Evolutionary conservation across 768 basidiomycete species (phyloP).

Genomic region (Agaricus sinodeliciosus): DNA sequence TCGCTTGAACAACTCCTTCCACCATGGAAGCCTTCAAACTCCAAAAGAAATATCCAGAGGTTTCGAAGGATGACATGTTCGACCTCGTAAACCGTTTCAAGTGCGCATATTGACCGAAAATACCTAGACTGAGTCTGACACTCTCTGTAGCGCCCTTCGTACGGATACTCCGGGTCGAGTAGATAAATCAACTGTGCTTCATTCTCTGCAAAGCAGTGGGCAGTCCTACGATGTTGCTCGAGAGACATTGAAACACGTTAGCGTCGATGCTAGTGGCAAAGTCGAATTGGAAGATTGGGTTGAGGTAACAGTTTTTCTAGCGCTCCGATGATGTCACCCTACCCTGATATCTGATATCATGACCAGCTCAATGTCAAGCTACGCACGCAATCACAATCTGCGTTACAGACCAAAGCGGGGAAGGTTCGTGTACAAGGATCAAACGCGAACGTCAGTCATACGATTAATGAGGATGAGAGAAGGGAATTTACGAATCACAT

Average conservation of each 20-base stretch:
- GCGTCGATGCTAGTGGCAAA: slow-evolving; percentile 90
- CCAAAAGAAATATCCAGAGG: slow-evolving; percentile 88
- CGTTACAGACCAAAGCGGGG: slow-evolving; percentile 63
- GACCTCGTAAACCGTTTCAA: slow-evolving; percentile 94
- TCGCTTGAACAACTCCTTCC: slow-evolving; percentile 7
- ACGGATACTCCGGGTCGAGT: slow-evolving; percentile 80
- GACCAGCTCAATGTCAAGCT: slow-evolving; percentile 80
- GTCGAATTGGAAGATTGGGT: slow-evolving; percentile 98
- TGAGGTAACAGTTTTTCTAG: slow-evolving; percentile 52
- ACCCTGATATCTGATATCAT: slow-evolving; percentile 15
- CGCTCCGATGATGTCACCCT: slow-evolving; percentile 10
- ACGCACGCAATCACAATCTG: slow-evolving; percentile 38
- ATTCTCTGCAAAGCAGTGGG: slow-evolving; percentile 70
- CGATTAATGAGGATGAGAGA: slow-evolving; percentile 95
- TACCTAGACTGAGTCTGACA: background rate
- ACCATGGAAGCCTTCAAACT: slow-evolving; percentile 80
- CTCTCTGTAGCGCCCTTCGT: slow-evolving; percentile 48
- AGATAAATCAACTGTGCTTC: slow-evolving; percentile 77
- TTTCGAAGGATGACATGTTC: slow-evolving; percentile 90
- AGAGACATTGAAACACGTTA: slow-evolving; percentile 90
- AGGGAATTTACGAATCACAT: slow-evolving; percentile 98
- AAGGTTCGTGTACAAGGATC: slow-evolving; percentile 94
- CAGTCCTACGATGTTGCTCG: slow-evolving; percentile 87
- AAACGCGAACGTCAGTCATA: slow-evolving; percentile 93
- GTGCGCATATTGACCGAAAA: slow-evolving; percentile 41